Percentiles rank a stretch among this genome's conserved stretches.
Conservation (phyloP, 1,284 basidiomycete species). For the Neotropicomus parvogracilis region DNA sequence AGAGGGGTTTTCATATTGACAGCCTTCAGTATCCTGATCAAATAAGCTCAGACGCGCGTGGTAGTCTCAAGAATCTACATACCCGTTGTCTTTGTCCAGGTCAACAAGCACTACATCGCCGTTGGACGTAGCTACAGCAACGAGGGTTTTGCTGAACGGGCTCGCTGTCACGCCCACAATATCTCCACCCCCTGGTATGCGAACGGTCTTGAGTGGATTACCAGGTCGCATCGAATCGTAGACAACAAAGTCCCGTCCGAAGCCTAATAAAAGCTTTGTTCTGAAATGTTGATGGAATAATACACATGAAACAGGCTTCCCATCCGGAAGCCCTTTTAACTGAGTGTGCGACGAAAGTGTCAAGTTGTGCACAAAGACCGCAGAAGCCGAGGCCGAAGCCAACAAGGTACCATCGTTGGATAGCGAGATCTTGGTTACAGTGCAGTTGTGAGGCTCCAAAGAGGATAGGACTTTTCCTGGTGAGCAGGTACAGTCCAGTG, state of each 20-base stretch:
- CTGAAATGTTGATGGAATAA: slow-evolving; percentile 59
- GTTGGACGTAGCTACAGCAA: slow-evolving; percentile 52
- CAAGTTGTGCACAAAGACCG: slow-evolving; percentile 60
- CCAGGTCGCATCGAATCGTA: slow-evolving; percentile 62
- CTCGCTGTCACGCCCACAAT: slow-evolving; percentile 57
- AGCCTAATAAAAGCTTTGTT: slow-evolving; percentile 53
- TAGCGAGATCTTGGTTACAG: slow-evolving; percentile 50
- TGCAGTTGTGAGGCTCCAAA: slow-evolving; percentile 57
- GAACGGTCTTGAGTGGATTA: slow-evolving; percentile 49
- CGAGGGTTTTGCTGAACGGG: slow-evolving; percentile 68
- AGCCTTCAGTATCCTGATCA: slow-evolving; percentile 51
- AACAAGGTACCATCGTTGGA: slow-evolving; percentile 58
- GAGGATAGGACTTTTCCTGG: slow-evolving; percentile 49
- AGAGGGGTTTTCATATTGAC: slow-evolving; percentile 49
- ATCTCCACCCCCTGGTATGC: slow-evolving; percentile 44
- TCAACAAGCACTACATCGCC: slow-evolving; percentile 59
- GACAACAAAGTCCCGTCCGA: slow-evolving; percentile 51
- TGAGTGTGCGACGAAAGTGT: slow-evolving; percentile 43
- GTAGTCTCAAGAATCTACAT: slow-evolving; percentile 21
- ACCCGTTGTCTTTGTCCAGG: slow-evolving; percentile 72
- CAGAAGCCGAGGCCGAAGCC: slow-evolving; percentile 48
- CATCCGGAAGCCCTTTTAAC: slow-evolving; percentile 48
- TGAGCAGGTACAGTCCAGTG: slow-evolving; percentile 54
- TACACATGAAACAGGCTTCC: slow-evolving; percentile 41
- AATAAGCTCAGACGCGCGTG: neutral